Percentiles rank a stretch among this genome's conserved stretches.
Conservation (phyloP, 2,329 filamentous ascomycete species). For the Neofusicoccum kwambonambiense region DNA sequence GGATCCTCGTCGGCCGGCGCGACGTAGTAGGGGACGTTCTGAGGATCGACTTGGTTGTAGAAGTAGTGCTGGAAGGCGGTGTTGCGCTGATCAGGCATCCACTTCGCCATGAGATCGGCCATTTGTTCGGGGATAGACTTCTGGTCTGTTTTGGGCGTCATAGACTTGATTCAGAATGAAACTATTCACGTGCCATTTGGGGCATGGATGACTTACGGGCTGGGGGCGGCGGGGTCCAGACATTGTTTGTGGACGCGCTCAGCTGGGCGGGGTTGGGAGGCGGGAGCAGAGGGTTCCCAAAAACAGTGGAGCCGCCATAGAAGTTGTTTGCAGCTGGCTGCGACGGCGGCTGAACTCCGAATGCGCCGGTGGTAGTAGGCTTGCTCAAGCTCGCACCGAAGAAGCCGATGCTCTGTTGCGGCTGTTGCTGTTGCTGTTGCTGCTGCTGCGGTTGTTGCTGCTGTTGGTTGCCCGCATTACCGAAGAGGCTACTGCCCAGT, state of each 20-base stretch:
- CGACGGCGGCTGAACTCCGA: not conserved
- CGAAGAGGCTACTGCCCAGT: constrained; percentile 41
- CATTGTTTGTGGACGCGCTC: constrained; percentile 7
- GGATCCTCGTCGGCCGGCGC: constrained; percentile 69
- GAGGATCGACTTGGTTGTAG: constrained; percentile 79
- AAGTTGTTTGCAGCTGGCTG: constrained; percentile 17
- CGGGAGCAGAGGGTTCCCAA: constrained; percentile 26
- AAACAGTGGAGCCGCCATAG: constrained; percentile 33
- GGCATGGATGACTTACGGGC: not conserved
- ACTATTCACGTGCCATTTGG: not conserved
- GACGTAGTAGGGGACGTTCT: constrained; percentile 72
- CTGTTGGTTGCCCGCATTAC: constrained; percentile 26
- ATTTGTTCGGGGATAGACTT: constrained; percentile 76
- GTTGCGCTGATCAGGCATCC: constrained; percentile 66
- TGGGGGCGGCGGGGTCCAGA: constrained; percentile 13
- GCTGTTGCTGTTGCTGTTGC: constrained; percentile 15
- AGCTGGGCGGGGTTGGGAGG: not conserved
- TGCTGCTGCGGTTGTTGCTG: not conserved
- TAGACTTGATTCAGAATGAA: constrained; percentile 18
- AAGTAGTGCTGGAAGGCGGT: constrained; percentile 82
- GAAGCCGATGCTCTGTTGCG: constrained; percentile 16
- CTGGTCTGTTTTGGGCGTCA: constrained; percentile 51
- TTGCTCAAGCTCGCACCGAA: constrained; percentile 16
- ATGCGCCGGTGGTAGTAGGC: constrained; percentile 35
- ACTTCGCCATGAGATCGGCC: constrained; percentile 67